Conservation (phyloP, 73 alveolate species). For the Paramecium caudatum region DNA sequence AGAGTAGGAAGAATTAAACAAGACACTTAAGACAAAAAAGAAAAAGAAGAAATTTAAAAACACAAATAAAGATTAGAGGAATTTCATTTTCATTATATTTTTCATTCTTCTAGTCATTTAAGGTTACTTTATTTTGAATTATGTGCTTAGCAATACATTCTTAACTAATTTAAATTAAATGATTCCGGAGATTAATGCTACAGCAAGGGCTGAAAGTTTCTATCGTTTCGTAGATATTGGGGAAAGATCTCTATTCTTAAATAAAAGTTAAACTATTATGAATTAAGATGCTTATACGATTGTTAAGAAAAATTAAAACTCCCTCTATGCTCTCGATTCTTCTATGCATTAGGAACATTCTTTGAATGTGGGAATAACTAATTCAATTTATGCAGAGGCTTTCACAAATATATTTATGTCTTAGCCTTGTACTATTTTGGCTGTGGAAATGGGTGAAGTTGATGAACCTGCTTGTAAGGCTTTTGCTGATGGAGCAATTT, state of each 20-base stretch:
- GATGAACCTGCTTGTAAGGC: constrained; percentile 38
- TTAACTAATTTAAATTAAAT: constrained; percentile 9
- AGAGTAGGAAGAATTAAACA: constrained; percentile 34
- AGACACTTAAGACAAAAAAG: constrained; percentile 14
- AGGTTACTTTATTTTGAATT: constrained; percentile 67
- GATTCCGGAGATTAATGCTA: constrained; percentile 69
- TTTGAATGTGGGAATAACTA: constrained; percentile 53
- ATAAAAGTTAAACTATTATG: not conserved
- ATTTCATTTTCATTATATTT: not conserved
- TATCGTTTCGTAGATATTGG: constrained; percentile 49
- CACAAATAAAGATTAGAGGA: constrained; percentile 28
- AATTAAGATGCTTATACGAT: constrained; percentile 31
- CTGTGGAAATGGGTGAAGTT: constrained; percentile 18
- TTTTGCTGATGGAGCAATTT: constrained; percentile 71
- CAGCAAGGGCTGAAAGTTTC: constrained; percentile 70
- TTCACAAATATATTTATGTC: constrained; percentile 59
- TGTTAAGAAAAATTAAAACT: not conserved
- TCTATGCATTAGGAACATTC: constrained; percentile 74
- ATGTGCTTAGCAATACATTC: not conserved
- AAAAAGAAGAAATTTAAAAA: constrained; percentile 66
- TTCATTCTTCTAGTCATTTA: constrained; percentile 34
- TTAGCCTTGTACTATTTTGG: constrained; percentile 63
- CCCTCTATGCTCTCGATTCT: constrained; percentile 44
- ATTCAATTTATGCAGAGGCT: constrained; percentile 34
- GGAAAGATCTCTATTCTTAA: constrained; percentile 56